Evolutionary conservation across 805 yeast species (phyloP).

Genomic region (Nakazawaea ernobii): DNA sequence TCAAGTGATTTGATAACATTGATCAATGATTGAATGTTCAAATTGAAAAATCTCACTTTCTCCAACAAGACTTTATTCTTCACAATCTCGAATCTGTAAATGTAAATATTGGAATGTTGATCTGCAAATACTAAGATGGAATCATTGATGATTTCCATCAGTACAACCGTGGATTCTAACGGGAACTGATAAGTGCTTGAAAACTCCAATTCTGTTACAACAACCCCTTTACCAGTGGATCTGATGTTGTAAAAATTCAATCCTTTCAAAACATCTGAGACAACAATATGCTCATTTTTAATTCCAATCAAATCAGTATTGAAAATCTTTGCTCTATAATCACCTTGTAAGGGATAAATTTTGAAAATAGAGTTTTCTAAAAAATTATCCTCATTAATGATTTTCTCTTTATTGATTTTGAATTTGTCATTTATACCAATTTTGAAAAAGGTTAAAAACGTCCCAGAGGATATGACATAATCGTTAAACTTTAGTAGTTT

Average conservation of each 20-base stretch:
- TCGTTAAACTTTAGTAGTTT: neutral
- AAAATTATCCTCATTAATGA: conserved; percentile 2
- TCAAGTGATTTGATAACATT: neutral
- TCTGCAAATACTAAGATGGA: neutral
- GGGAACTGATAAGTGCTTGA: neutral
- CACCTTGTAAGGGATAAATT: neutral
- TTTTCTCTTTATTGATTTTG: neutral
- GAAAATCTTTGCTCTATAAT: neutral
- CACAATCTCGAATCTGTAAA: neutral
- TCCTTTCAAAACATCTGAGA: neutral
- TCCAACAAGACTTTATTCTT: neutral
- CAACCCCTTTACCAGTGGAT: neutral
- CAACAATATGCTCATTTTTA: neutral
- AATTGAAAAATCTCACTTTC: neutral
- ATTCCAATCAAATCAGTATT: neutral
- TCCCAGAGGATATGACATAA: neutral
- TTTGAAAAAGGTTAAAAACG: neutral
- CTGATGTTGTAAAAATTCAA: neutral
- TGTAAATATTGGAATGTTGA: neutral
- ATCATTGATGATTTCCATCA: neutral
- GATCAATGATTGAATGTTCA: neutral
- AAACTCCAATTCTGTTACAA: neutral
- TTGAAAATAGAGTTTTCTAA: conserved; percentile 2
- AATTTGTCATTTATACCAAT: conserved; percentile 1
- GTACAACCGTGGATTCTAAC: neutral